These are phyloP conservation scores for Scheffersomyces insectosa DNA, from an alignment of 1,139 yeast species.

Conservation along the genomic window DNA sequence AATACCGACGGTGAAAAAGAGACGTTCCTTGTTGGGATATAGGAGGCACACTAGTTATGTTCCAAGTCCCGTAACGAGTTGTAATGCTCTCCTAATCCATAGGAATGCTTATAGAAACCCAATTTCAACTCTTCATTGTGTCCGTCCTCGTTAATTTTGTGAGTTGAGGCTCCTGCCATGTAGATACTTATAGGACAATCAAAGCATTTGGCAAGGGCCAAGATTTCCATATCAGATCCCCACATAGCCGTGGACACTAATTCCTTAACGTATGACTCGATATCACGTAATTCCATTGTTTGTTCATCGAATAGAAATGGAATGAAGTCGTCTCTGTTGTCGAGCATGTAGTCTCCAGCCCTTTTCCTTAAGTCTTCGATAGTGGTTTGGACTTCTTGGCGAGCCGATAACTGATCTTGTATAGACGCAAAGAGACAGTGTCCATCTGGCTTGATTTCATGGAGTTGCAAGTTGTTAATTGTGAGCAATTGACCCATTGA, in stretches of 20 bases:
- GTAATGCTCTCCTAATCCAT: slow-evolving; percentile 93
- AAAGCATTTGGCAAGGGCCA: slow-evolving; percentile 71
- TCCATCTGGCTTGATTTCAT: slow-evolving; percentile 86
- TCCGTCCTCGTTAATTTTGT: slow-evolving; percentile 39
- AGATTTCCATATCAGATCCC: slow-evolving; percentile 94
- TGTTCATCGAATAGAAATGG: slow-evolving; percentile 84
- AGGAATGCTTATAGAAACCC: slow-evolving; percentile 82
- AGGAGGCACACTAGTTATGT: no score
- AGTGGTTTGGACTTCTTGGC: slow-evolving; percentile 45
- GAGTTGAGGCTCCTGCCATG: slow-evolving; percentile 71
- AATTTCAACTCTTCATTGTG: slow-evolving; percentile 55
- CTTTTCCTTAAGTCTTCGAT: slow-evolving; percentile 58
- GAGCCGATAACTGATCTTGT: slow-evolving; percentile 65
- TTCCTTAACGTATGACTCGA: slow-evolving; percentile 69
- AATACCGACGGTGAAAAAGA: no score
- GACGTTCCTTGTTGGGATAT: no score
- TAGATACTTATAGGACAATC: slow-evolving; percentile 73
- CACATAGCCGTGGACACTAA: slow-evolving; percentile 79
- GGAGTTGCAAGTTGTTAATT: slow-evolving; percentile 48
- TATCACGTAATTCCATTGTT: slow-evolving; percentile 59
- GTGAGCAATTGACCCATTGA: slow-evolving; percentile 56
- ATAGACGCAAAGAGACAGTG: slow-evolving; percentile 90
- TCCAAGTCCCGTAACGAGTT: slow-evolving; percentile 66
- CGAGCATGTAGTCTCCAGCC: slow-evolving; percentile 68
- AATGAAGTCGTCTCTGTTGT: slow-evolving; percentile 65